Evolutionary conservation across 129 eudicot genomes (phyloP), one percentile per base, ranked within the genome.

Genomic region (Logfia minima): DNA sequence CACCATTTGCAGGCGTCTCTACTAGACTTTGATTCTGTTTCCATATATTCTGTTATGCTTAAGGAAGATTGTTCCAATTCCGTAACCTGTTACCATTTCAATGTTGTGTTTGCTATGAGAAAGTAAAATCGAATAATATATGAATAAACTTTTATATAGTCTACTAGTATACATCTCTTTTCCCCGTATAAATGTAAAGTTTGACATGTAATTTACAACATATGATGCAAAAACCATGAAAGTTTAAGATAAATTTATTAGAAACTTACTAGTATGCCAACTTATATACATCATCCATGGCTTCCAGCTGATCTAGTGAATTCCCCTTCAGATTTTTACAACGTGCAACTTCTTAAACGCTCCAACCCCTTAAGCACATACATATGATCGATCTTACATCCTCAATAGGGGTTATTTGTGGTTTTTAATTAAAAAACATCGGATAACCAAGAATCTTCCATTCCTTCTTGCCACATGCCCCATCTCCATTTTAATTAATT

Each of bases 401-500:
- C 14, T 72, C 52, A 21, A 14, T 18, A 68, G 21, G 19, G 52
- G 19, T 72, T 13, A 5, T 19, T 72, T 13, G 21, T 34, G n/a
- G 28, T 9, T 18, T 71, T 71, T 17, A 52, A 17, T 8, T 18
- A 52, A 16, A 53, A 35, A 26, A 7, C 79, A 29, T 82, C 72
- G 3, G 82, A 75, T 23, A 89, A 75, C 89, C 89, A 89, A 75
- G 79, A 56, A 76, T 86, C 94, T 75, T 83, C 73, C 17, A 68
- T 84, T 29, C 86, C 87, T 70, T 86, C 94, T 68, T 55, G 85
- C 95, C 95, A 89, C 80, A 79, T 66, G 17, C 95, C 93, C 93
- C 93, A 89, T 55, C 79, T 82, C 90, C 88, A 89, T 76, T 83
- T 80, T 72, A 89, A 71, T 80, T 72, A 89, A 71, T 7, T 71